Conservation (phyloP, 2,329 filamentous ascomycete genomes). For the Clonostachys solani region DNA sequence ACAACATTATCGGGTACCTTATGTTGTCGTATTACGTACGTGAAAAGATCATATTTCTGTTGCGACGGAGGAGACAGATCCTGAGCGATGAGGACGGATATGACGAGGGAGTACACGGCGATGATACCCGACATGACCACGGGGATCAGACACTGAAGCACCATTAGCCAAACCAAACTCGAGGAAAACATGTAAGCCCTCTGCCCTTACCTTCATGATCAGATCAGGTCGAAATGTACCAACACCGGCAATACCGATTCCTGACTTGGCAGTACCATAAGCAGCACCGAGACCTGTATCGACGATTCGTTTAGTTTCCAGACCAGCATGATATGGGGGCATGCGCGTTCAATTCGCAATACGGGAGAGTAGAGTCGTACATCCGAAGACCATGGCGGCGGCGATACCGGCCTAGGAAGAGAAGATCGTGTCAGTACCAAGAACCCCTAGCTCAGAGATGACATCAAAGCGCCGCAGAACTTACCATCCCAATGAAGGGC, state of each 20-base stretch:
- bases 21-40: conserved; percentile 41
- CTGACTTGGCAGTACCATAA: conserved; percentile 84
- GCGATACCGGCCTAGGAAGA: conserved; percentile 65
- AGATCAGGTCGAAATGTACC: conserved; percentile 81
- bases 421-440: not conserved
- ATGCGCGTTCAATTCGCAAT: conserved; percentile 13
- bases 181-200: not conserved
- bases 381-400: conserved; percentile 79
- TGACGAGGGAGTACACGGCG: conserved; percentile 95
- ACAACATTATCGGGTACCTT: not conserved
- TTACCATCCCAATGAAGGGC: conserved; percentile 85
- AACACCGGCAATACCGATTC: conserved; percentile 82
- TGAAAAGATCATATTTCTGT: conserved; percentile 76
- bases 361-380: conserved; percentile 40
- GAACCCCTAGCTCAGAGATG: conserved; percentile 2
- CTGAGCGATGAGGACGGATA: conserved; percentile 91
- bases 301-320: conserved; percentile 4
- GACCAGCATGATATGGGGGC: not conserved
- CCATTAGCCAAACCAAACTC: conserved; percentile 5
- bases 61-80: conserved; percentile 71
- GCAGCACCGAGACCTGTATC: conserved; percentile 63
- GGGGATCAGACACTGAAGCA: conserved; percentile 70
- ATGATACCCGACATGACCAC: conserved; percentile 99
- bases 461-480: conserved; percentile 19
- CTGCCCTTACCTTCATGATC: conserved; percentile 75